Evolutionary conservation across 2,329 filamentous ascomycete species (phyloP), one percentile per base, ranked within the genome.

Genomic region (Aspergillus candidus): DNA sequence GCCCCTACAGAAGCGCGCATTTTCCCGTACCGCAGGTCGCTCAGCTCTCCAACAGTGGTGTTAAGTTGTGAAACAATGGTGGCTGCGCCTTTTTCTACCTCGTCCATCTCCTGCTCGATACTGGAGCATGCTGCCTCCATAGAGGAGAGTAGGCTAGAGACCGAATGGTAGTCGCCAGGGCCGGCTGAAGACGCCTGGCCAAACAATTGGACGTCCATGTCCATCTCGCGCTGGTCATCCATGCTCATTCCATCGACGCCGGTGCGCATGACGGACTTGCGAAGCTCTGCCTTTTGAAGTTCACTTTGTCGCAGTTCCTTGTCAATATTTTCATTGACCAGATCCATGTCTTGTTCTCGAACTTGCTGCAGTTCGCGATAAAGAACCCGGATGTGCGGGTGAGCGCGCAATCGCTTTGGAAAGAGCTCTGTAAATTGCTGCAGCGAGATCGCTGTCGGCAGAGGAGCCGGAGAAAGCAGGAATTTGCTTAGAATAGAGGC

Each of bases 291-390:
- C 48, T 62, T 66, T 44, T 70, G 67, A 32, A 47, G 58, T 43
- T 65, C 62, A 27, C 64, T 65, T 48, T 57, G 56, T 36, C 55
- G 57, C 40, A 63, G 51, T 52, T 72, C 67, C 38, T 53, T 56
- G 43, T 68, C 60, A 45, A 71, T 70, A 48, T 67, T 85, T 63
- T 58, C 69, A 41, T 80, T 74, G 11, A 94, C 82, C 4, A 71
- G 64, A 55, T 91, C 85, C 42, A 88, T 76, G 10, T 84, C 72
- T 38, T 76, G 74, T 49, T 83, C 80, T 43, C 88, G 80, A 60
- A 89, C 79, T 47, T 82, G 76, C 57, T 93, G 86, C 3, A 94
- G 75, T 62, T 93, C 86, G 38, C 85, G 80, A 62, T 94, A 94
- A 4, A 95, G 73, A 0, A 75, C 72, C 44, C 80, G 79, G 38